A percentile compares a stretch with the other conserved stretches of the same genome.
These are phyloP conservation scores for Ziziphus jujuba DNA, from an alignment of 306 rosid species.

Conservation along the genomic window DNA sequence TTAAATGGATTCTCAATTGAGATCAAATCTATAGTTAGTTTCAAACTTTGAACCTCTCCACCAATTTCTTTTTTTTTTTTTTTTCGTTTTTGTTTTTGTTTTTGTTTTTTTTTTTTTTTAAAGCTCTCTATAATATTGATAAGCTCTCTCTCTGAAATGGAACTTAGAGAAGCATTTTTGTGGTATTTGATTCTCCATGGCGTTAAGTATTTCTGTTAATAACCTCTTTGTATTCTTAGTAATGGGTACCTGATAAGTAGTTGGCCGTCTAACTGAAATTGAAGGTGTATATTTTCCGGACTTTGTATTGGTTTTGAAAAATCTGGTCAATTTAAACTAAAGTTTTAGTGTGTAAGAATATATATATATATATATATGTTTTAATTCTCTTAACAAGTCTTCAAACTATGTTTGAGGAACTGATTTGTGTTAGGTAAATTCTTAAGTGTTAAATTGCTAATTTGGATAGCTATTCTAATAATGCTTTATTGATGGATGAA, in stretches of 20 bases:
- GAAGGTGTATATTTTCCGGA: not conserved
- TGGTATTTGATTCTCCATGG: not conserved
- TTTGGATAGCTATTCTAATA: not conserved
- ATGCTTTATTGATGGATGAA: conserved; percentile 27
- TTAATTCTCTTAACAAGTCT: not conserved
- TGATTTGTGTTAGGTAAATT: not conserved
- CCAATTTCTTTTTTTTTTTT: not conserved
- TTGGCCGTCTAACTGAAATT: not conserved
- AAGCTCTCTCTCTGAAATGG: not conserved
- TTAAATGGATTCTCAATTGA: not conserved
- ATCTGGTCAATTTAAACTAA: not conserved
- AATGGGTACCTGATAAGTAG: not conserved
- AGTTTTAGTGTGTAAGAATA: not conserved
- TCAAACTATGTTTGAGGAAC: not conserved
- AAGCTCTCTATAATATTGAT: too few relatives aligned
- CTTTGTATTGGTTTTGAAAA: not conserved
- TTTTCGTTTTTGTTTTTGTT: too few relatives aligned
- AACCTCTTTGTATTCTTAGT: not conserved
- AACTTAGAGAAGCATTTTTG: not conserved
- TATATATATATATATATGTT: not conserved
- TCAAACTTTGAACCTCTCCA: not conserved
- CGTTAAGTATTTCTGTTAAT: not conserved
- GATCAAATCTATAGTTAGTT: conserved; percentile 7
- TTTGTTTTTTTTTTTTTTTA: too few relatives aligned
- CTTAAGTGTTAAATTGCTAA: conserved; percentile 2